phyloP scores from a whole-genome alignment of 768 basidiomycete genomes.

The Rhodotorula taiwanensis region DNA sequence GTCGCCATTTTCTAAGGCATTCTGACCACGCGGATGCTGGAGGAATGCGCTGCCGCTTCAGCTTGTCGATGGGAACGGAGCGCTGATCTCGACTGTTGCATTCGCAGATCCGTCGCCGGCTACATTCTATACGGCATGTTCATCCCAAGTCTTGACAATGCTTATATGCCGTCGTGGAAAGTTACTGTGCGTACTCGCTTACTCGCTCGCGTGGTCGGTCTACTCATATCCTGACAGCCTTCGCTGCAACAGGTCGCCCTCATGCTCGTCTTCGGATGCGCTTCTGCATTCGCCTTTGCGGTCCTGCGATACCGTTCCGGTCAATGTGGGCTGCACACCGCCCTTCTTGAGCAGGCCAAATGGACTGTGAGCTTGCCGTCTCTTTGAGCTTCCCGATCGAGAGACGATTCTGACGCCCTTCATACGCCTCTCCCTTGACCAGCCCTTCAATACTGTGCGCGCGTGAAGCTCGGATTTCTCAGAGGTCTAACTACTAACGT shows the following conservation, averaged over 20 bases:
- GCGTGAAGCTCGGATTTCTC: too few species aligned
- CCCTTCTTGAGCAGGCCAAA: slow-evolving; percentile 11
- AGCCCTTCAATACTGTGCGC: neutral
- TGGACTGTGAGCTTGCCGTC: slow-evolving; percentile 15
- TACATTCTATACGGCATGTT: slow-evolving; percentile 25
- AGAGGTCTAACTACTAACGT: too few species aligned
- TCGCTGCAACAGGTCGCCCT: slow-evolving; percentile 15
- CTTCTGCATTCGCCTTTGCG: slow-evolving; percentile 19
- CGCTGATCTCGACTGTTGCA: neutral
- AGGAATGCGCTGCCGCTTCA: too few species aligned
- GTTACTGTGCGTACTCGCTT: slow-evolving; percentile 9
- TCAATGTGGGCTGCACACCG: neutral
- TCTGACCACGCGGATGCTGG: too few species aligned
- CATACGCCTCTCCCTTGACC: too few species aligned
- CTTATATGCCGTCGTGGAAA: slow-evolving; percentile 26
- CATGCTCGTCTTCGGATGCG: slow-evolving; percentile 26
- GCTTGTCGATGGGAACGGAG: too few species aligned
- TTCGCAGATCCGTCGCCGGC: slow-evolving; percentile 1
- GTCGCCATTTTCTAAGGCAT: too few species aligned
- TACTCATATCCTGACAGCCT: neutral
- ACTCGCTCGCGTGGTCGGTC: neutral
- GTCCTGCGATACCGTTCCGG: slow-evolving; percentile 15
- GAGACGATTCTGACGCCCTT: neutral
- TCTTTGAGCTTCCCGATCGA: too few species aligned
- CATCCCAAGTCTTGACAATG: slow-evolving; percentile 14